Conservation (phyloP, 176 grass and related monocot genomes). For the Rhynchospora breviuscula region DNA sequence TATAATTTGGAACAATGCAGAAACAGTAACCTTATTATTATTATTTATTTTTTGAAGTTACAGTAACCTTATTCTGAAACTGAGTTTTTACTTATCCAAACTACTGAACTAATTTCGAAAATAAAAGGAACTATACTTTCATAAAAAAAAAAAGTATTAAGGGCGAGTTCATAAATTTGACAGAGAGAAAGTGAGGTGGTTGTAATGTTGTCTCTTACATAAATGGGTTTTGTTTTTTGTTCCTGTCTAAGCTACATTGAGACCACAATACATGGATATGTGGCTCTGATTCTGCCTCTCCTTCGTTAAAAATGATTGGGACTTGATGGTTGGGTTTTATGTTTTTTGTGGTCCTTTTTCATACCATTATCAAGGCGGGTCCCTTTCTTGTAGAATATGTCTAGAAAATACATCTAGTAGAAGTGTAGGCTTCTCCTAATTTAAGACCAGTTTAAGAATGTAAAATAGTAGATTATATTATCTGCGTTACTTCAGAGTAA, state of each 20-base stretch:
- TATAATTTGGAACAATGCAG: neutral
- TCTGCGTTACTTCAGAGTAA: neutral
- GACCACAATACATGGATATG: constrained; percentile 20
- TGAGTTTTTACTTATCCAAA: neutral
- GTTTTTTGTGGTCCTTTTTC: neutral
- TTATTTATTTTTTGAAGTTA: neutral
- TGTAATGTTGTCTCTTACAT: constrained; percentile 24
- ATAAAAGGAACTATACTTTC: too few species aligned
- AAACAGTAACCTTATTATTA: neutral
- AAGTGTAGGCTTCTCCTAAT: neutral
- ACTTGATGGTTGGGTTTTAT: neutral
- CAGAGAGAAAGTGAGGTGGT: neutral
- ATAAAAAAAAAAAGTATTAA: too few species aligned
- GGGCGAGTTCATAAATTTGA: neutral
- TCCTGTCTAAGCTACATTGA: constrained; percentile 38
- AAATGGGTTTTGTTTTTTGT: constrained; percentile 36
- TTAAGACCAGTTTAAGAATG: neutral
- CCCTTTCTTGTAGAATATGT: neutral
- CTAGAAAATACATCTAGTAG: neutral
- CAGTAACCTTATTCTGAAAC: neutral
- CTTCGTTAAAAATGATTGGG: neutral
- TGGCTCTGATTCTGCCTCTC: constrained; percentile 28
- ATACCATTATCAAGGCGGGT: neutral
- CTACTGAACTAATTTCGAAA: too few species aligned
- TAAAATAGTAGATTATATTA: neutral